Evolutionary conservation across 371 early-diverging fungal species (phyloP).

Genomic region (Syncephalis plumigaleata): DNA sequence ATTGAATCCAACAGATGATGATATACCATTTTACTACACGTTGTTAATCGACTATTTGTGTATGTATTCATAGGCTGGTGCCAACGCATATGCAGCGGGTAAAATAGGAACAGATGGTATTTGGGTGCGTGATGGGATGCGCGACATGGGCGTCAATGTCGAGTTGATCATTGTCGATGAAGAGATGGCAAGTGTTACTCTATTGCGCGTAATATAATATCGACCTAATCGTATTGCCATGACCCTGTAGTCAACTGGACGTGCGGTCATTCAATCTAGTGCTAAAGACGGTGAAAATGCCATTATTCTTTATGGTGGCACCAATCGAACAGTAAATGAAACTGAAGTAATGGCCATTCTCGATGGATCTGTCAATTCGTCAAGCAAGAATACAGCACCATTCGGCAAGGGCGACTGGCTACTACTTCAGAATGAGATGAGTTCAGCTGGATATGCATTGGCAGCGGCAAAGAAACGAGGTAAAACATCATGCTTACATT

Average conservation of each 20-base stretch:
- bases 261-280: slow-evolving; percentile 78
- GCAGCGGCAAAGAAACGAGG: slow-evolving; percentile 29
- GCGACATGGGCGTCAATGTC: slow-evolving; percentile 27
- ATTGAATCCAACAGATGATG: background rate
- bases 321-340: slow-evolving; percentile 40
- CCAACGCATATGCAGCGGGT: slow-evolving; percentile 54
- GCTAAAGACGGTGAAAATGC: slow-evolving; percentile 54
- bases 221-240: background rate
- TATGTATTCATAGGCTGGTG: slow-evolving; percentile 30
- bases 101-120: slow-evolving; percentile 69
- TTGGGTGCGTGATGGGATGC: slow-evolving; percentile 50
- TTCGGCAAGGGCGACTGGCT: slow-evolving; percentile 42
- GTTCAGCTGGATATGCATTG: slow-evolving; percentile 46
- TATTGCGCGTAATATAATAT: background rate
- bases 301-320: slow-evolving; percentile 70
- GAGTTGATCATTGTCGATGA: slow-evolving; percentile 16
- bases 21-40: background rate
- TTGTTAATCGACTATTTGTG: background rate
- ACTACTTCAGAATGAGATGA: slow-evolving; percentile 76
- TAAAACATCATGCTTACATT: too few species aligned
- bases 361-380: too few species aligned
- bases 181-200: slow-evolving; percentile 10
- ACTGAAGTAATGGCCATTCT: slow-evolving; percentile 10
- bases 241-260: slow-evolving; percentile 39
- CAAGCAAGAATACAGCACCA: slow-evolving; percentile 7